phyloP scores from a whole-genome alignment of 768 basidiomycete genomes.

The Rubroboletus satanas region DNA sequence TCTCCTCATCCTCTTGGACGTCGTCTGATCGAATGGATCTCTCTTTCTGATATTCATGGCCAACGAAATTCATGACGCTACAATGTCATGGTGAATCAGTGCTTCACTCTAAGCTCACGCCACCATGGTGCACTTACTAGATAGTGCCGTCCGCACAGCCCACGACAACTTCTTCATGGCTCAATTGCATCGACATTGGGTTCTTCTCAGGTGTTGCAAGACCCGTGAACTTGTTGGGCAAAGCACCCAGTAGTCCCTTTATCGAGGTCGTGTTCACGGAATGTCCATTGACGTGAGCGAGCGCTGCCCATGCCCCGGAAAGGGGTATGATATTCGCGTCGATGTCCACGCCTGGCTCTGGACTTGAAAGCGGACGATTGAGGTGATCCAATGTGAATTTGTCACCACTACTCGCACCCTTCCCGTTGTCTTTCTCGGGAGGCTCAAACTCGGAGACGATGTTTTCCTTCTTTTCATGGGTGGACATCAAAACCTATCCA shows the following conservation, averaged over 20 bases:
- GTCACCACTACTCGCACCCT: background rate
- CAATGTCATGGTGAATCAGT: slow-evolving; percentile 10
- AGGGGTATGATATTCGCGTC: slow-evolving; percentile 65
- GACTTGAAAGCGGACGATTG: slow-evolving; percentile 10
- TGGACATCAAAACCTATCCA: slow-evolving; percentile 75
- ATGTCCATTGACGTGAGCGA: slow-evolving; percentile 43
- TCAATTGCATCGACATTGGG: slow-evolving; percentile 91
- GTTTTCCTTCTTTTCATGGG: slow-evolving; percentile 59
- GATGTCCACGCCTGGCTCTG: slow-evolving; percentile 49
- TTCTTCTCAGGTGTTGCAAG: slow-evolving; percentile 89
- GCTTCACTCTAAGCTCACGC: background rate
- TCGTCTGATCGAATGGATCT: slow-evolving; percentile 1
- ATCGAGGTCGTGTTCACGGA: slow-evolving; percentile 33
- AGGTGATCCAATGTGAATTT: slow-evolving; percentile 9
- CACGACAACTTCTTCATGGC: slow-evolving; percentile 87
- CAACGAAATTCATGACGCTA: slow-evolving; percentile 62
- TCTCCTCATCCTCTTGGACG: slow-evolving; percentile 10
- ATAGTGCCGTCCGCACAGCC: slow-evolving; percentile 90
- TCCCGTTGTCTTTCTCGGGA: slow-evolving; percentile 21
- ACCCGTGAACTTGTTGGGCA: slow-evolving; percentile 70
- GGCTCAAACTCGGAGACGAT: slow-evolving; percentile 11
- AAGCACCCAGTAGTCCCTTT: slow-evolving; percentile 56
- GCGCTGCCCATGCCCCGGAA: slow-evolving; percentile 70
- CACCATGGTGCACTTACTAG: slow-evolving; percentile 53
- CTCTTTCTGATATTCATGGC: slow-evolving; percentile 48